Percentiles rank a stretch among this genome's conserved stretches.
These are phyloP conservation scores for Aspergillus udagawae DNA, from an alignment of 2,329 filamentous ascomycete genomes.

Conservation along the genomic window DNA sequence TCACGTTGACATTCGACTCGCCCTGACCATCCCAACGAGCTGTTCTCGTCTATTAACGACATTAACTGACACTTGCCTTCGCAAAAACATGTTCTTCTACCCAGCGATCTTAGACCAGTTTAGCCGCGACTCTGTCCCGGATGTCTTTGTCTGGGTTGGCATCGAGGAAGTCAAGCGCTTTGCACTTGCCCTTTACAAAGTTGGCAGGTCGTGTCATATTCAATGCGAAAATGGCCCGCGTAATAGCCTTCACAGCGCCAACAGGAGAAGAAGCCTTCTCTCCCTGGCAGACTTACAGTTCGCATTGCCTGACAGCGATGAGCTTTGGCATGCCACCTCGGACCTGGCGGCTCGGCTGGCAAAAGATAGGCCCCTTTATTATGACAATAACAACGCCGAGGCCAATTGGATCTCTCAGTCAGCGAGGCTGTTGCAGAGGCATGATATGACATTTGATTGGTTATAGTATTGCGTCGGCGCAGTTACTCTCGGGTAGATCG, in stretches of 20 bases:
- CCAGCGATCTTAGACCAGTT: slow-evolving; percentile 20
- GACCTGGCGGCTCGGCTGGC: neutral
- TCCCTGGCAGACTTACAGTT: slow-evolving; percentile 19
- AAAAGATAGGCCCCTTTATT: neutral
- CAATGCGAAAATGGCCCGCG: neutral
- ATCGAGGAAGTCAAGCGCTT: slow-evolving; percentile 29
- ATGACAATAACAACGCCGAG: neutral
- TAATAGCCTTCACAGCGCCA: neutral
- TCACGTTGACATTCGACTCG: slow-evolving; percentile 3
- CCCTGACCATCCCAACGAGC: slow-evolving; percentile 7
- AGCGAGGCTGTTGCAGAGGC: neutral
- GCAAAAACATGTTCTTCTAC: slow-evolving; percentile 21
- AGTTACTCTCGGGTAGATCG: neutral
- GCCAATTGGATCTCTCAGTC: neutral
- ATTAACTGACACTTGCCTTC: slow-evolving; percentile 21
- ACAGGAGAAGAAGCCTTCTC: slow-evolving; percentile 10
- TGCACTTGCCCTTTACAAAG: slow-evolving; percentile 23
- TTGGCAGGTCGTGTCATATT: slow-evolving; percentile 8
- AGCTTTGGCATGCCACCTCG: slow-evolving; percentile 12
- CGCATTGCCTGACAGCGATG: slow-evolving; percentile 20
- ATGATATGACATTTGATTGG: neutral
- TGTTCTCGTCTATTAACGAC: slow-evolving; percentile 15
- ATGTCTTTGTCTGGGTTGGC: slow-evolving; percentile 16
- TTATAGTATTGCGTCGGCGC: neutral
- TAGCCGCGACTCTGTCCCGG: slow-evolving; percentile 7